A percentile compares a stretch with the other conserved stretches of the same genome.
These are phyloP conservation scores for Aurinia saxatilis DNA, from an alignment of 345 rosid genomes.

Conservation along the genomic window DNA sequence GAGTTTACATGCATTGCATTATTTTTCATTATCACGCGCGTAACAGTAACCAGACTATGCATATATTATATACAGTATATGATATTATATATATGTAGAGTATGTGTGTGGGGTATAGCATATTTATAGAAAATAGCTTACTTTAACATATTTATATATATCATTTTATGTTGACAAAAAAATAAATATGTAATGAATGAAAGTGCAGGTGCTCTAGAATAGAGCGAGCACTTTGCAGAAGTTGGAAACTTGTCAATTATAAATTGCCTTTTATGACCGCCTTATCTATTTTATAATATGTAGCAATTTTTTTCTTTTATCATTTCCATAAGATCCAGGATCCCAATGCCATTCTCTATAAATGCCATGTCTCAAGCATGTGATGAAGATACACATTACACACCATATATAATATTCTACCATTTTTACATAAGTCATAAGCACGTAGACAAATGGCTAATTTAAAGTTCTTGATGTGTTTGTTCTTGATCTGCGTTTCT, in stretches of 20 bases:
- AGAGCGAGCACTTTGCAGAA: slow-evolving; percentile 14
- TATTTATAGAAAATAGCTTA: background rate
- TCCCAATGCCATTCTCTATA: slow-evolving; percentile 24
- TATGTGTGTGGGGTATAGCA: no score
- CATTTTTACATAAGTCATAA: background rate
- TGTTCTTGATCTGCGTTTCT: slow-evolving; percentile 28
- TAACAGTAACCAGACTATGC: no score
- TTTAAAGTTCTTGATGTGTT: slow-evolving; percentile 19
- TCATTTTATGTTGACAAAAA: slow-evolving; percentile 8
- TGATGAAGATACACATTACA: background rate
- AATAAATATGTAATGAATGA: background rate
- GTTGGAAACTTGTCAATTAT: slow-evolving; percentile 1
- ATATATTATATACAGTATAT: no score
- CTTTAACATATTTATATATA: background rate
- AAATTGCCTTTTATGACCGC: slow-evolving; percentile 10
- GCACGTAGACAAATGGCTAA: slow-evolving; percentile 18
- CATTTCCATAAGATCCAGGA: background rate
- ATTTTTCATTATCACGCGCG: no score
- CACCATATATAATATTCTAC: background rate
- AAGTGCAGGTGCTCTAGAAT: no score
- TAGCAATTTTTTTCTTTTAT: background rate
- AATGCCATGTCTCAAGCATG: slow-evolving; percentile 1
- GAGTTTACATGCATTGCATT: no score
- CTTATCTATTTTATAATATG: slow-evolving; percentile 14
- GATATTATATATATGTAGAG: no score